Percentiles rank a stretch among this genome's conserved stretches.
phyloP scores from a whole-genome alignment of 2,329 filamentous ascomycete genomes.

The Microsporum audouinii region DNA sequence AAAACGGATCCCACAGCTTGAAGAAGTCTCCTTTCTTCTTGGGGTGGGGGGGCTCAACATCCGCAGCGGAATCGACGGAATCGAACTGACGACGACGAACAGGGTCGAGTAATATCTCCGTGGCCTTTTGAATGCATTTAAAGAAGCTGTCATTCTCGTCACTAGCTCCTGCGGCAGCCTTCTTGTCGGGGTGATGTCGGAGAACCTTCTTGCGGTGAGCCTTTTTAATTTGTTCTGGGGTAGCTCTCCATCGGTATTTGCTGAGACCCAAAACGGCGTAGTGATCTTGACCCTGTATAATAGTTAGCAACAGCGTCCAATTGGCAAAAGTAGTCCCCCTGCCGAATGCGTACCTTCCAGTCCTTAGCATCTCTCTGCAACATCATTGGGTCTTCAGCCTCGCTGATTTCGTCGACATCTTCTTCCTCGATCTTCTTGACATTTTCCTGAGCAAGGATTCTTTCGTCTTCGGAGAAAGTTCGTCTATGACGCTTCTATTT shows the following conservation, averaged over 20 bases:
- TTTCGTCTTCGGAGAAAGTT: constrained; percentile 97
- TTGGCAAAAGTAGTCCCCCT: neutral
- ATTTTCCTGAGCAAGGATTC: constrained; percentile 87
- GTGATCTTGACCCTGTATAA: constrained; percentile 72
- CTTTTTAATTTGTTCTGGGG: constrained; percentile 96
- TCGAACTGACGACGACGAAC: constrained; percentile 90
- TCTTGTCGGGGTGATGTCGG: constrained; percentile 98
- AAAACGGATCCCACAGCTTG: constrained; percentile 84
- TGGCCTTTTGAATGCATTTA: constrained; percentile 99
- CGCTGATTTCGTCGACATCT: constrained; percentile 81
- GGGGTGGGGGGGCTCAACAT: constrained; percentile 83
- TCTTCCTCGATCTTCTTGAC: constrained; percentile 93
- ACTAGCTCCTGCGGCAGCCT: constrained; percentile 72
- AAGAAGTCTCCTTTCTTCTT: constrained; percentile 80
- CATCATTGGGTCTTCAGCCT: constrained; percentile 86
- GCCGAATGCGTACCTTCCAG: constrained; percentile 66
- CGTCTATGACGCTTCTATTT: constrained; percentile 70
- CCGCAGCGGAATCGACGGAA: constrained; percentile 86
- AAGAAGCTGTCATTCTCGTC: constrained; percentile 95
- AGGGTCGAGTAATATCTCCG: constrained; percentile 84
- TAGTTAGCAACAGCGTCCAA: neutral
- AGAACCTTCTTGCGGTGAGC: constrained; percentile 99
- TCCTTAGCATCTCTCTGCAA: constrained; percentile 91
- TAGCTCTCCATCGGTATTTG: constrained; percentile 85
- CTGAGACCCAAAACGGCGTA: constrained; percentile 90